Base-by-base conservation (phyloP, 768 basidiomycete species). In the Boletus barrowsii region DNA sequence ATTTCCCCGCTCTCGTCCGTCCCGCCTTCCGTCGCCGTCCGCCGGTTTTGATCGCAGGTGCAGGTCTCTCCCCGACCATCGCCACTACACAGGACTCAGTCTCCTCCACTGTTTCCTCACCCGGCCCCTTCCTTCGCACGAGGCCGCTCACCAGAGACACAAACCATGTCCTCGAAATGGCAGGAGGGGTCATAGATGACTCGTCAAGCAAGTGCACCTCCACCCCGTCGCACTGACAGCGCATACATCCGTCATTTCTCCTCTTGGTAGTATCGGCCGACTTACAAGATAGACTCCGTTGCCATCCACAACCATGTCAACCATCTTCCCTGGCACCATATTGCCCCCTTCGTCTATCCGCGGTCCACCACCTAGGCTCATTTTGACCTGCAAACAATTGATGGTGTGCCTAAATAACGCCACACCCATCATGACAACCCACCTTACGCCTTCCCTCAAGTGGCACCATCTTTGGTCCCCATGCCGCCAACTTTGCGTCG, bases 241-340 rank as follows among this genome's bases (percentile, higher is more conserved):
- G 43, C 42, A 39, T 29, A 39, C 33, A 33, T 51, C 39, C 41
- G 36, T 67, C 51, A 45, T 42, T 26, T 42, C 20, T 53, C 48
- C 50, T 22, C 55, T n/a, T 45, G 37, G 29, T 46, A 35, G 30
- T 55, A 50, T 58, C 61, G 51, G 48, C 53, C 36, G 44, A 79
- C 88, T 68, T 66, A 91, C 89, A 53, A 93, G 77, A 72, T 81
- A 93, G 39, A 93, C 90, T 36, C 84, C 66, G 41, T 80, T 74
- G 42, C 84, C 84, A 54, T 92, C 88, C 11, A 95, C 92, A 18
- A 92, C 77, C 84, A 93, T 84, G 55, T 93, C 90, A 54, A 93
- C 74, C 72, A 73, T 79, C 67, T 78, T 81, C 9, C 77, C 80
- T 30, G 70, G 67, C 22, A 73, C 64, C 17, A 69, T 57, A 53